Evolutionary conservation across 768 basidiomycete genomes (phyloP).

Genomic region (Rhodotorula graminis): DNA sequence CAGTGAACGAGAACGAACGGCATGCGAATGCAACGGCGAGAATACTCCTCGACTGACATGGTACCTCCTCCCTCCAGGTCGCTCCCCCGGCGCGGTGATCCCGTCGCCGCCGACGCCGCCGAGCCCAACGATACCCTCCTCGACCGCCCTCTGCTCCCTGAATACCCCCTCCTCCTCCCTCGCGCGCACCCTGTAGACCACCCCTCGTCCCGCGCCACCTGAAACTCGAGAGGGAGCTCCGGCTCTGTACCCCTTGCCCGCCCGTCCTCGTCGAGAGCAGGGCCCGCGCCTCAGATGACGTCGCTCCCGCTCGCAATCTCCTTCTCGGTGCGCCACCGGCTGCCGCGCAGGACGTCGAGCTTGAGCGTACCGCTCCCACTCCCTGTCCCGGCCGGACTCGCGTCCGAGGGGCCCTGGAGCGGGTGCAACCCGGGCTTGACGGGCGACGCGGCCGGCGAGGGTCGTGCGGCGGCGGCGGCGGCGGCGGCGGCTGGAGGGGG

Average conservation of each 20-base stretch:
- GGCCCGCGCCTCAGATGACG: constrained; percentile 5
- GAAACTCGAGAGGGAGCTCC: background rate
- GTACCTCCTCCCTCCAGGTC: constrained; percentile 12
- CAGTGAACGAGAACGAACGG: background rate
- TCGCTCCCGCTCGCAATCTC: constrained; percentile 37
- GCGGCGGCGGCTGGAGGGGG: background rate
- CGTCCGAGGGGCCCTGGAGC: background rate
- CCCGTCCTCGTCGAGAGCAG: background rate
- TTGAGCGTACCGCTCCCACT: constrained; percentile 21
- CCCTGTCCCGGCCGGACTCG: constrained; percentile 3
- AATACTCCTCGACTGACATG: background rate
- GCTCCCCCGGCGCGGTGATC: constrained; percentile 31
- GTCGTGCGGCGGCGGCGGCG: background rate
- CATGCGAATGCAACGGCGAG: background rate
- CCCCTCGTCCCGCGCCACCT: background rate
- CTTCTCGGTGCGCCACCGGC: constrained; percentile 28
- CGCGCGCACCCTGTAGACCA: background rate
- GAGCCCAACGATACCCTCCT: background rate
- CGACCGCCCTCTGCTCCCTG: background rate
- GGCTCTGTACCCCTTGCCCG: background rate
- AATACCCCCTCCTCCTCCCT: background rate
- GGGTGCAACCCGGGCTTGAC: background rate
- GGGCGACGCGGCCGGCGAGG: background rate
- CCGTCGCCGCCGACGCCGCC: background rate
- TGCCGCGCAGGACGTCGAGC: constrained; percentile 28